Base-by-base conservation (phyloP, 345 rosid species). In the Odontarrhena argentea region DNA sequence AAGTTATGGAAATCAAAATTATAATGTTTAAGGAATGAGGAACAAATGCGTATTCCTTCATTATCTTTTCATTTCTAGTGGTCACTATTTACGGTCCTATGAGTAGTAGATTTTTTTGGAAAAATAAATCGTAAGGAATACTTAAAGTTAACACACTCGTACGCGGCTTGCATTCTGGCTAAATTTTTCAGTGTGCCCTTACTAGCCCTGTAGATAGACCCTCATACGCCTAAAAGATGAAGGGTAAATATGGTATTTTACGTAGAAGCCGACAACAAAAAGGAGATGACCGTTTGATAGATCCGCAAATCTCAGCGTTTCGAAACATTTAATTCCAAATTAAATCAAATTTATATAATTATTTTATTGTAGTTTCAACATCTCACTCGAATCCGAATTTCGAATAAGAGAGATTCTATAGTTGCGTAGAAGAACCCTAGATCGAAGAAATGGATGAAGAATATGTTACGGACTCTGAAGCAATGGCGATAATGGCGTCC, bases 251-350 rank as follows among this genome's bases (percentile, higher is more conserved):
- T 36, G 60, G 80, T 71, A 71, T 69, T 74, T 18, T 60, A 25
- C 1, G 12, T 0, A 9, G 25, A 24, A 55, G 6, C 78, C 71
- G 79, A 78, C 85, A 69, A 51, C 82, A 50, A 24, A 69, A 48
- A 30, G 47, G 70, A 80, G 73, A 71, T 82, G 88, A 84, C 92
- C 92, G 92, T 86, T 86, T 79, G 74, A 47, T 61, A 64, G 63
- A 65, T 69, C 55, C 57, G 52, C 38, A 62, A 73, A 73, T 75
- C 69, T 75, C 74, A 61, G 74, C 77, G 82, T 80, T 81, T 74
- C 73, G 67, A 75, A 72, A 56, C 43, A 63, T 71, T 59, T 73
- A 45, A 46, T 72, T 66, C 61, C 35, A 32, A 54, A 54, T 34
- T 13, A 18, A 25, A 52, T 18, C 36, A 32, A 60, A 37, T 57